phyloP scores from a whole-genome alignment of 345 rosid species.

The Corymbia maculata region DNA sequence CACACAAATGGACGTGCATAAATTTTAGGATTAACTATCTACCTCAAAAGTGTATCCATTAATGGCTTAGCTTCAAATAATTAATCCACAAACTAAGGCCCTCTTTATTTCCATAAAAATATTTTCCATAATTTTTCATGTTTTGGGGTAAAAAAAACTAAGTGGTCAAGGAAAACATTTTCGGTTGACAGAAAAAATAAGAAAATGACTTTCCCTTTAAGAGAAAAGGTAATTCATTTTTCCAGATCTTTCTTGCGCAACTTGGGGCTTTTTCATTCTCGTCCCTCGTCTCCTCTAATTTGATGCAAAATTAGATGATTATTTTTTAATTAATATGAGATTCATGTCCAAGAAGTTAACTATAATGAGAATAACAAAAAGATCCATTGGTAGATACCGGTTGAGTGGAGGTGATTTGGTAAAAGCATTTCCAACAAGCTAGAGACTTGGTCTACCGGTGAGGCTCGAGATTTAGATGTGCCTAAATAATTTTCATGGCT shows the following conservation, averaged over 20 bases:
- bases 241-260: not conserved
- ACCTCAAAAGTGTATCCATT: not conserved
- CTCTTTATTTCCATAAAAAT: not conserved
- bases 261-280: not conserved
- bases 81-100: not conserved
- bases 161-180: accelerated
- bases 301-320: not conserved
- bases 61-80: not conserved
- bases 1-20: not conserved
- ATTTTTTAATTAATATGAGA: not conserved
- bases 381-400: not conserved
- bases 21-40: not conserved
- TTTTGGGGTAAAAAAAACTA: accelerated
- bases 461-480: too few relatives aligned
- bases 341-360: not conserved
- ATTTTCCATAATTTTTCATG: accelerated
- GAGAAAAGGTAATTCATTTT: not conserved
- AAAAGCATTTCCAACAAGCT: too few relatives aligned
- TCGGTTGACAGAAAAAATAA: not conserved
- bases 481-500: not conserved
- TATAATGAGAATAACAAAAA: accelerated
- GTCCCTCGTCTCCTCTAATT: not conserved
- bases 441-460: too few relatives aligned
- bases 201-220: not conserved
- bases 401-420: not conserved